Conservation (phyloP, 2,329 filamentous ascomycete species). For the Ascochyta koolunga region DNA sequence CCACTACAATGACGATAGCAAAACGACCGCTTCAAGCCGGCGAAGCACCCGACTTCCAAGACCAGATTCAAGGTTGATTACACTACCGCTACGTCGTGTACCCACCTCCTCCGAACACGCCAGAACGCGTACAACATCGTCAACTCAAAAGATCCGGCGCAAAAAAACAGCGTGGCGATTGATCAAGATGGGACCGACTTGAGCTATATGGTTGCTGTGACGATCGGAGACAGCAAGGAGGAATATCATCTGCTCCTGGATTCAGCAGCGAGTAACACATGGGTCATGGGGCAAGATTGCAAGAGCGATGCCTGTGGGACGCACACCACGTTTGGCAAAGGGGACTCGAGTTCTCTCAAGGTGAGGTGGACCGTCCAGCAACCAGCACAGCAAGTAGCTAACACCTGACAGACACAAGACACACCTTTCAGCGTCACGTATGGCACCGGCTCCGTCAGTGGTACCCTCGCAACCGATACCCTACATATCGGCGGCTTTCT, state of each 20-base stretch:
- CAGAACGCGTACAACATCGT: conserved; percentile 57
- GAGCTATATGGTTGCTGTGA: conserved; percentile 60
- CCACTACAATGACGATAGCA: conserved; percentile 22
- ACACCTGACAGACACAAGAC: conserved; percentile 48
- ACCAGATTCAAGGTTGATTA: conserved; percentile 16
- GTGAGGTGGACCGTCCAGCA: conserved; percentile 24
- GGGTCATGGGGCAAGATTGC: conserved; percentile 80
- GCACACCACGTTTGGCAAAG: conserved; percentile 72
- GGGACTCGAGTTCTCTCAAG: conserved; percentile 68
- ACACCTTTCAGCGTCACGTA: conserved; percentile 72
- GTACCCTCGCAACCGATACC: conserved; percentile 69
- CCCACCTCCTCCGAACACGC: conserved; percentile 45
- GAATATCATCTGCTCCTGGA: conserved; percentile 62
- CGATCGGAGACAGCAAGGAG: conserved; percentile 57
- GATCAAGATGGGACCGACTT: conserved; percentile 61
- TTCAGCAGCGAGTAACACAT: conserved; percentile 69
- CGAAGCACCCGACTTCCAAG: conserved; percentile 11
- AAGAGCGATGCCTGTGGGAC: conserved; percentile 67
- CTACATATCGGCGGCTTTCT: conserved; percentile 72
- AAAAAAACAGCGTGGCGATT: conserved; percentile 57
- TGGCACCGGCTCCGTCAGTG: conserved; percentile 76
- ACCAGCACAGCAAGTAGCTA: background rate
- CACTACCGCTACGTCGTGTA: conserved; percentile 38
- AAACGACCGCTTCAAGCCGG: conserved; percentile 9
- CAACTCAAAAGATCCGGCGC: conserved; percentile 34